Conservation (phyloP, 2,329 filamentous ascomycete genomes). For the Ophiostoma australiae region DNA sequence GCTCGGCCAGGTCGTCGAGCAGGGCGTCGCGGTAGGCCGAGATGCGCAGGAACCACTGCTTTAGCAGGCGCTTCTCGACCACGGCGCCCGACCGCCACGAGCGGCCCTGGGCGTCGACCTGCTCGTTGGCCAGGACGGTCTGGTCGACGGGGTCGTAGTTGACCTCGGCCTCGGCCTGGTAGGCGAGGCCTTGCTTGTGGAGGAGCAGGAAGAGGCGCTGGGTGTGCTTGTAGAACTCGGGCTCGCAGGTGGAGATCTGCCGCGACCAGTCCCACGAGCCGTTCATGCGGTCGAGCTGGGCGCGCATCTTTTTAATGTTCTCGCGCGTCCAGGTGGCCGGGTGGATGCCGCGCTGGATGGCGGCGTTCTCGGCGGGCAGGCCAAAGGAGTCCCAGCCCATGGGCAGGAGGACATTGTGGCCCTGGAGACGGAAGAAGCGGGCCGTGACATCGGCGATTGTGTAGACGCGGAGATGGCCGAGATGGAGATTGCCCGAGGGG, state of each 20-base stretch:
- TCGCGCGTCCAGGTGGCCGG: conserved; percentile 72
- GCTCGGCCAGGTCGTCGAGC: conserved; percentile 62
- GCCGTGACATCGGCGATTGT: conserved; percentile 83
- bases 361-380: conserved; percentile 84
- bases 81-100: conserved; percentile 86
- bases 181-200: conserved; percentile 68
- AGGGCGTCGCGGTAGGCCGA: conserved; percentile 71
- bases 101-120: conserved; percentile 78
- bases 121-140: conserved; percentile 87
- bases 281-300: conserved; percentile 73
- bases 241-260: conserved; percentile 78
- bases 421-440: conserved; percentile 69
- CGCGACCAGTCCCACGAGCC: conserved; percentile 77
- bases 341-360: conserved; percentile 73
- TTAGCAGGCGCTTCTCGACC: conserved; percentile 71
- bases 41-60: conserved; percentile 88
- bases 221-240: conserved; percentile 83
- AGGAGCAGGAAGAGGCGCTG: conserved; percentile 79
- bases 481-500: conserved; percentile 78
- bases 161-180: conserved; percentile 76
- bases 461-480: conserved; percentile 84
- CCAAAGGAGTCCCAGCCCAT: conserved; percentile 96
- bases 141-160: conserved; percentile 89
- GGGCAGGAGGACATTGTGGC: conserved; percentile 72
- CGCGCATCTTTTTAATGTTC: conserved; percentile 82